Evolutionary conservation across 805 yeast species (phyloP).

Genomic region (Metschnikowia matae): DNA sequence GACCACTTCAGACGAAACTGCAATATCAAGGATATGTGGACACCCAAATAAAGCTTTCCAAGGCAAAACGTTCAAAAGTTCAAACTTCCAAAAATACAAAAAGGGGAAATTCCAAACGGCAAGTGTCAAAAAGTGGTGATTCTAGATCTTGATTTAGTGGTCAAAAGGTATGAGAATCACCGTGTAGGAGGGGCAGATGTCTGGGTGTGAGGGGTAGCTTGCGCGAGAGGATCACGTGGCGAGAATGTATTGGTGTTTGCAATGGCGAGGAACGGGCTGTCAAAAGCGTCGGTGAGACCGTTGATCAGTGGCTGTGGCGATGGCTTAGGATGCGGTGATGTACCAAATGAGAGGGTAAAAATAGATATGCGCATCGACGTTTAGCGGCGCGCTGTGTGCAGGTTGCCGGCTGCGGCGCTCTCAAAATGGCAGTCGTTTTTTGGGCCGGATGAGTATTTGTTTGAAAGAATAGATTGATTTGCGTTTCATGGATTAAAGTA

Average conservation of each 20-base stretch:
- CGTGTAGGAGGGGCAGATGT: too few species aligned
- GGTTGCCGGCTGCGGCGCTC: background rate
- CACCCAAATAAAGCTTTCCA: too few species aligned
- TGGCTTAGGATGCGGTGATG: background rate
- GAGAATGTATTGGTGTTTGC: background rate
- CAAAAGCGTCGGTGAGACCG: conserved; percentile 15
- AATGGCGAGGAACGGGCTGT: background rate
- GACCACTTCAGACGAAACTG: too few species aligned
- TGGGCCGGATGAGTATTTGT: background rate
- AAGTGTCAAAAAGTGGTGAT: too few species aligned
- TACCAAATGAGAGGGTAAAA: background rate
- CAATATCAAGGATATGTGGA: too few species aligned
- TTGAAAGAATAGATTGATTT: background rate
- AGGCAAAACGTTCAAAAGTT: too few species aligned
- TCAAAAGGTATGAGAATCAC: too few species aligned
- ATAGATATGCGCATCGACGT: conserved; percentile 5
- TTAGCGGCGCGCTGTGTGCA: background rate
- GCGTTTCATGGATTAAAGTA: background rate
- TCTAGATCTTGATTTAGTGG: too few species aligned
- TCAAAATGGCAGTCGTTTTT: background rate
- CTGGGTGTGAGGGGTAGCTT: background rate
- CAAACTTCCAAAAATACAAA: too few species aligned
- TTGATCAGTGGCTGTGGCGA: conserved; percentile 8
- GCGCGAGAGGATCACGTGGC: background rate
- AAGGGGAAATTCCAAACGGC: too few species aligned